These are phyloP conservation scores for Apiospora kogelbergensis DNA, from an alignment of 2,329 filamentous ascomycete species.

Conservation along the genomic window DNA sequence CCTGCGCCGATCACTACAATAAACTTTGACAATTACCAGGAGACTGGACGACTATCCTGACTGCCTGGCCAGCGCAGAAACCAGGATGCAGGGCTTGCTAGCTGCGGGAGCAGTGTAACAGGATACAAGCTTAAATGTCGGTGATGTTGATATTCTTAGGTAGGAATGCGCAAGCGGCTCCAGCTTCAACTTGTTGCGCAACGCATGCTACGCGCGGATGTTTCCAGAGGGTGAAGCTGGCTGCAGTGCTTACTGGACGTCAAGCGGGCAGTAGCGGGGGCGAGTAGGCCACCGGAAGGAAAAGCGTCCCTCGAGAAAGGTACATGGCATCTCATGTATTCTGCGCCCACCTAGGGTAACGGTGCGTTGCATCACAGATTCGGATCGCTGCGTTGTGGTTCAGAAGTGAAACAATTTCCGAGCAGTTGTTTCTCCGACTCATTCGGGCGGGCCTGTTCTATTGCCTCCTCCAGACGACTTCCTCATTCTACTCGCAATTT, in stretches of 20 bases:
- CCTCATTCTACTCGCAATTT: background rate
- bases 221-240: background rate
- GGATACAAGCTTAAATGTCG: background rate
- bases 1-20: background rate
- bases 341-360: background rate
- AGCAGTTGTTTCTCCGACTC: background rate
- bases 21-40: background rate
- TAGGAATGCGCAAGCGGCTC: background rate
- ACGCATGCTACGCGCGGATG: background rate
- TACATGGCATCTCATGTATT: too few relatives aligned
- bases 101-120: background rate
- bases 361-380: background rate
- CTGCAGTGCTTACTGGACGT: background rate
- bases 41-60: background rate
- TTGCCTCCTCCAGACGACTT: too few relatives aligned
- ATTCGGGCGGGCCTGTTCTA: background rate
- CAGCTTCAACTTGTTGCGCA: background rate
- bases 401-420: conserved; percentile 4
- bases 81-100: background rate
- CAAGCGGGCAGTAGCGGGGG: background rate
- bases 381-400: background rate
- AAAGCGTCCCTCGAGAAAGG: background rate
- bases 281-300: background rate
- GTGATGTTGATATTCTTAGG: background rate
- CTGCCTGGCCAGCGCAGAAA: background rate